Evolutionary conservation across 805 yeast species (phyloP).

Genomic region (Metschnikowia dekortorum): DNA sequence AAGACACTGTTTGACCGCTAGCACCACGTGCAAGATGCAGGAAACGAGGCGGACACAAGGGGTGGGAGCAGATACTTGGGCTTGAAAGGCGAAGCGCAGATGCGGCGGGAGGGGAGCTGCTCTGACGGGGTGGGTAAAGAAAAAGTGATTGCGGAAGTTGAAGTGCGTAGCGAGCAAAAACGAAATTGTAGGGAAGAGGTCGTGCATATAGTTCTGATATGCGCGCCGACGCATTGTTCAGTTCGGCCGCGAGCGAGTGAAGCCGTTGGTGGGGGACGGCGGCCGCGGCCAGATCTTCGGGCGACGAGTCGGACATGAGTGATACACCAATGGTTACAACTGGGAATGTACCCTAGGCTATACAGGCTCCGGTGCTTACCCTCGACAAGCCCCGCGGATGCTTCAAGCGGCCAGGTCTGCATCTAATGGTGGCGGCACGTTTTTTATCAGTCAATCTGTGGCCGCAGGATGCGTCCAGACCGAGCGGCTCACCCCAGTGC

Average conservation of each 20-base stretch:
- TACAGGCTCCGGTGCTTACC: too few relatives aligned
- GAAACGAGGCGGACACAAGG: background rate
- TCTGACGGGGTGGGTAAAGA: background rate
- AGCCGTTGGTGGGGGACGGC: background rate
- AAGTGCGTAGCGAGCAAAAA: conserved; percentile 4
- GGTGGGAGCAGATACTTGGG: background rate
- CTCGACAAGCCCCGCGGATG: too few relatives aligned
- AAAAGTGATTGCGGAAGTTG: conserved; percentile 1
- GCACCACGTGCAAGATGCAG: background rate
- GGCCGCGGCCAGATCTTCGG: background rate
- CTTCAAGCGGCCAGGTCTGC: too few relatives aligned
- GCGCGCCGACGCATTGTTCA: conserved; percentile 2
- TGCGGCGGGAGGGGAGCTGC: background rate
- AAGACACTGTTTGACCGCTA: background rate
- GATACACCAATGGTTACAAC: background rate
- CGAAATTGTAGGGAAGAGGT: background rate
- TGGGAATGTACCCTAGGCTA: too few relatives aligned
- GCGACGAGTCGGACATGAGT: background rate
- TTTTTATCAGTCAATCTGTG: too few relatives aligned
- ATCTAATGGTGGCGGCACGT: too few relatives aligned
- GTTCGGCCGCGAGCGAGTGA: background rate
- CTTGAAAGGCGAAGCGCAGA: background rate
- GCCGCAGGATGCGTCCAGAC: too few relatives aligned
- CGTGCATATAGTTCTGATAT: background rate
- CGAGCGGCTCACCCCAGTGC: too few relatives aligned